phyloP scores from a whole-genome alignment of 1,284 basidiomycete genomes.

The Fistulinella cinereoalba region DNA sequence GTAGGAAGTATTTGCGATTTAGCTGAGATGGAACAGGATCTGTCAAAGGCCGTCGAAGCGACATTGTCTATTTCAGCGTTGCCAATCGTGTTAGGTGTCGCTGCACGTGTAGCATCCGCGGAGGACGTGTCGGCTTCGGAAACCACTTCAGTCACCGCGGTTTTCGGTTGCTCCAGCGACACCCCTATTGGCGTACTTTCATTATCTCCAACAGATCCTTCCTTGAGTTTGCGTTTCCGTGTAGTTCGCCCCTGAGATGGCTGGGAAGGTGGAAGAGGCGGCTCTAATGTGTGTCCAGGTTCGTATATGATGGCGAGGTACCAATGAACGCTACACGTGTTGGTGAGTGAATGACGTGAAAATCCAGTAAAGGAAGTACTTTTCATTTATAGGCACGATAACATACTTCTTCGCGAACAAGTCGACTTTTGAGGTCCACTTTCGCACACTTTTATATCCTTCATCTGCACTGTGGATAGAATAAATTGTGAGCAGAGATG shows the following conservation, averaged over 20 bases:
- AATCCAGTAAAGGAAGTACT: slow-evolving; percentile 48
- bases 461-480: slow-evolving; percentile 47
- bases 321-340: slow-evolving; percentile 80
- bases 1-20: slow-evolving; percentile 9
- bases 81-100: slow-evolving; percentile 16
- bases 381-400: slow-evolving; percentile 95
- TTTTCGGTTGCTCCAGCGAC: slow-evolving; percentile 1
- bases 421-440: slow-evolving; percentile 90
- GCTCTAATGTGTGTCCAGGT: slow-evolving; percentile 61
- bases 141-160: slow-evolving; percentile 1
- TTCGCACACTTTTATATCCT: slow-evolving; percentile 82
- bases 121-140: slow-evolving; percentile 17
- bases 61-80: slow-evolving; percentile 24
- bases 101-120: slow-evolving; percentile 13
- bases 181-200: slow-evolving; percentile 2
- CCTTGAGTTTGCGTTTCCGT: slow-evolving; percentile 34
- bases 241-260: slow-evolving; percentile 23
- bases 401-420: slow-evolving; percentile 91
- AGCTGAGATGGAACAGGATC: slow-evolving; percentile 24
- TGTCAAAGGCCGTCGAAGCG: slow-evolving; percentile 14
- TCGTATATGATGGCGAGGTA: slow-evolving; percentile 93
- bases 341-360: slow-evolving; percentile 9
- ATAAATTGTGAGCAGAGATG: slow-evolving; percentile 7
- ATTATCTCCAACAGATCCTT: neutral
- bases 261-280: slow-evolving; percentile 36